Base-by-base conservation (phyloP, 306 rosid genomes). In the Vachellia pachyceras region DNA sequence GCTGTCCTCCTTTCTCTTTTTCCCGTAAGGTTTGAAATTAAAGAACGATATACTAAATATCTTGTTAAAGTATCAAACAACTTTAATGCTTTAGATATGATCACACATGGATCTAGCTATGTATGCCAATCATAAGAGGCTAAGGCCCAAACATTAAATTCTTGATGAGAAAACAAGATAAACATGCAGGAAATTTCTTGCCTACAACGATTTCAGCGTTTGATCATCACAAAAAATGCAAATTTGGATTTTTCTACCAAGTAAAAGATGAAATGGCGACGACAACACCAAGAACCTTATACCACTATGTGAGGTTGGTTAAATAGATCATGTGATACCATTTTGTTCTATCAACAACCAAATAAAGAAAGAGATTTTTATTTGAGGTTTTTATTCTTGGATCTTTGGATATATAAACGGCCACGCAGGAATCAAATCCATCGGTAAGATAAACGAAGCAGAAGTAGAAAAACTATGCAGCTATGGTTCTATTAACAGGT, bases 181-280 rank as follows among this genome's bases (percentile, higher is more conserved):
- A 64, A 63, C 5, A 45, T 5, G 36, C 66, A 54, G 29, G 23
- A 58, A 25, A 39, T 20, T 54, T 15, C n/a, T 33, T 9, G 78
- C 55, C 52, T 37, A 36, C 22, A n/a, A 58, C 17, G 37, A 23
- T 55, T 61, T 61, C 40, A 68, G 35, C 33, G 46, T 67, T 22
- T 29, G 33, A 81, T 67, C 76, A 54, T 68, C 15, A 55, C 35
- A 73, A 75, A 67, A 67, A n/a, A 25, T 52, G 49, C 17, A 46
- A 37, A 55, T 5, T 60, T 2, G n/a, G 39, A 42, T 67, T 67
- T 37, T 67, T 18, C 49, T 39, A 39, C 15, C 0, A 7, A 39
- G 3, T 9, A 39, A 39, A 67, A 37, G 72, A 39, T 39, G 23
- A 54, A 52, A n/a, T n/a, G n/a, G n/a, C n/a, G n/a, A n/a, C n/a